These are phyloP conservation scores for Musa schizocarpa DNA, from an alignment of 176 grass and related monocot species.

Conservation along the genomic window DNA sequence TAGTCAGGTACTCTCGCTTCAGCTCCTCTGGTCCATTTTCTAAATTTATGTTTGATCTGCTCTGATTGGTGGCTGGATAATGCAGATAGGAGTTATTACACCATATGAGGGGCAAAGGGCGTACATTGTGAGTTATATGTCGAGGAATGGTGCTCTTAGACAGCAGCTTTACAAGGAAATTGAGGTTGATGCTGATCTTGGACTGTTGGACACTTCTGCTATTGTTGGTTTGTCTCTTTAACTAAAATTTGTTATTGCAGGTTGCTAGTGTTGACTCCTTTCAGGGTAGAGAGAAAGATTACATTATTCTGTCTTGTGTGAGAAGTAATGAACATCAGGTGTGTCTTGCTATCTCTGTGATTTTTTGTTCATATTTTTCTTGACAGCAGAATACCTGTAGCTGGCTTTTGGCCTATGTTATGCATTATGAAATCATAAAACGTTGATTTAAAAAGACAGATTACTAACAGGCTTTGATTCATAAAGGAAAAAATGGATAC, in stretches of 20 bases:
- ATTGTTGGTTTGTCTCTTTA: background rate
- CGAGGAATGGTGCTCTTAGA: slow-evolving; percentile 89
- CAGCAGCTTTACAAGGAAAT: slow-evolving; percentile 99
- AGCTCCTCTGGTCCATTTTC: too few relatives aligned
- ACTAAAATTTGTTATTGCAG: slow-evolving; percentile 40
- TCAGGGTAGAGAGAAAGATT: slow-evolving; percentile 98
- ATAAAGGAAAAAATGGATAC: too few relatives aligned
- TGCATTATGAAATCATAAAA: too few relatives aligned
- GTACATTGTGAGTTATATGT: slow-evolving; percentile 97
- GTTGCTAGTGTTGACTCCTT: slow-evolving; percentile 99
- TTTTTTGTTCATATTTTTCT: too few relatives aligned
- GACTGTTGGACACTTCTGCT: background rate
- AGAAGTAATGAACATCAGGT: slow-evolving; percentile 99
- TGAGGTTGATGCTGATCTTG: slow-evolving; percentile 36
- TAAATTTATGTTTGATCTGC: background rate
- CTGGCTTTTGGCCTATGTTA: too few relatives aligned
- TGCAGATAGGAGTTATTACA: slow-evolving; percentile 97
- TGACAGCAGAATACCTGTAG: too few relatives aligned
- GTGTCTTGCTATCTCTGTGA: background rate
- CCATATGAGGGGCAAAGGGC: slow-evolving; percentile 99
- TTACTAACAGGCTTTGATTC: too few relatives aligned
- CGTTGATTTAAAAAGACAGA: too few relatives aligned
- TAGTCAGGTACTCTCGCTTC: slow-evolving; percentile 56
- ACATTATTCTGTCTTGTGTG: slow-evolving; percentile 98
- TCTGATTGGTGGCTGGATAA: slow-evolving; percentile 18